These are phyloP conservation scores for Suillus lakei DNA, from an alignment of 768 basidiomycete genomes.

Conservation along the genomic window DNA sequence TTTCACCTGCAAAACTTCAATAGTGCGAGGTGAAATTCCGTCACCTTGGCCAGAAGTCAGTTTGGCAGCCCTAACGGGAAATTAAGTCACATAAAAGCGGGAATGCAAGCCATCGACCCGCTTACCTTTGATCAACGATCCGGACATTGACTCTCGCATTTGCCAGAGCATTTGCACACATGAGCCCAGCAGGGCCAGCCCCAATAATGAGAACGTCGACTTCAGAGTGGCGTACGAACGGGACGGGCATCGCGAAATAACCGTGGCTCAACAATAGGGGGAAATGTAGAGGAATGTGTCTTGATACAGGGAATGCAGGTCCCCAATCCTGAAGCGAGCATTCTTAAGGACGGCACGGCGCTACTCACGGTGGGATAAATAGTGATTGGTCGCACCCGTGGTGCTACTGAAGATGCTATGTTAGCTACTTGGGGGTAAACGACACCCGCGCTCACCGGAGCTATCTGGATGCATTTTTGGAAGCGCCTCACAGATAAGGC, in stretches of 20 bases:
- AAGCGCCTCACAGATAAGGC: too few relatives aligned
- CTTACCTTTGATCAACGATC: slow-evolving; percentile 46
- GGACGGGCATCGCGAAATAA: slow-evolving; percentile 5
- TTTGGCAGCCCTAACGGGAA: slow-evolving; percentile 16
- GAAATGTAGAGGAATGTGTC: not conserved
- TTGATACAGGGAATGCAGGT: slow-evolving; percentile 9
- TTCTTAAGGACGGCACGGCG: not conserved
- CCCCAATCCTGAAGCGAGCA: not conserved
- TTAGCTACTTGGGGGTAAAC: not conserved
- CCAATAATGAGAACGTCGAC: slow-evolving; percentile 50
- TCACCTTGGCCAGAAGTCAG: slow-evolving; percentile 31
- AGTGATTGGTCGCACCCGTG: not conserved
- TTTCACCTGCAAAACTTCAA: slow-evolving; percentile 51
- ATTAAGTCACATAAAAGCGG: not conserved
- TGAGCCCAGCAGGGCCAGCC: slow-evolving; percentile 47
- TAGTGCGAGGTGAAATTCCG: slow-evolving; percentile 30
- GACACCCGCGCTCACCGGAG: not conserved
- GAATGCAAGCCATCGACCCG: not conserved
- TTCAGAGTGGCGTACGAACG: slow-evolving; percentile 22
- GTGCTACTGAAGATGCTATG: not conserved
- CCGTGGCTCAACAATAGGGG: not conserved
- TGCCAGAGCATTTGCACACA: slow-evolving; percentile 48
- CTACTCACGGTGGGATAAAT: not conserved
- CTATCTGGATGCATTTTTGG: not conserved
- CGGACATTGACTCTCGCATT: slow-evolving; percentile 41